These are phyloP conservation scores for Clonostachys rosea DNA, from an alignment of 2,329 filamentous ascomycete species.

Conservation along the genomic window DNA sequence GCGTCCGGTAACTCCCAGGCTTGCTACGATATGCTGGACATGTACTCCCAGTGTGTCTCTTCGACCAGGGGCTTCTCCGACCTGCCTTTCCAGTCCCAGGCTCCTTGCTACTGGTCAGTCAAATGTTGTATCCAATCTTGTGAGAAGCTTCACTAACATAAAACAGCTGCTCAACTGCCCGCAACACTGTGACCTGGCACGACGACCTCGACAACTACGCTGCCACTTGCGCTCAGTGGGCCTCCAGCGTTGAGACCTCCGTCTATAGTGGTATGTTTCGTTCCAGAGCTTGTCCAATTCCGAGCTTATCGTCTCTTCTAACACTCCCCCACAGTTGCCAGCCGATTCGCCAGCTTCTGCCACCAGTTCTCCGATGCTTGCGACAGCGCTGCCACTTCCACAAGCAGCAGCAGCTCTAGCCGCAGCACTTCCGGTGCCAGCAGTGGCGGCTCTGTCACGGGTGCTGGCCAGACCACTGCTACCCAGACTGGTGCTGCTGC, in stretches of 20 bases:
- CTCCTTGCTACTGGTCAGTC: conserved; percentile 24
- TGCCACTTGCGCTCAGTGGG: conserved; percentile 20
- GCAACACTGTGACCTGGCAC: conserved; percentile 15
- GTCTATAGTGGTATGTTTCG: conserved; percentile 4
- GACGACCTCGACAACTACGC: conserved; percentile 20
- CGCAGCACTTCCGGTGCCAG: conserved; percentile 5
- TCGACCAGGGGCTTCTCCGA: conserved; percentile 14
- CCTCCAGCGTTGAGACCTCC: conserved; percentile 14
- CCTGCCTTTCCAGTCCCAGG: conserved; percentile 16
- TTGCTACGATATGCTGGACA: conserved; percentile 16
- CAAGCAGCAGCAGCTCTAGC: conserved; percentile 2
- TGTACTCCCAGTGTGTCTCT: conserved; percentile 16
- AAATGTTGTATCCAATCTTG: not conserved
- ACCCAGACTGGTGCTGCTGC: not conserved
- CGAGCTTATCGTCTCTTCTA: not conserved
- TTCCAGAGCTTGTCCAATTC: no score
- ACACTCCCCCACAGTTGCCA: conserved; percentile 13
- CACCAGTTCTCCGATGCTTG: conserved; percentile 20
- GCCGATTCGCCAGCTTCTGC: conserved; percentile 19
- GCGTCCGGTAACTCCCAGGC: conserved; percentile 12
- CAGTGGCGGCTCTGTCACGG: conserved; percentile 9
- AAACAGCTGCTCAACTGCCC: conserved; percentile 12
- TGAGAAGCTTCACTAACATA: conserved; percentile 5
- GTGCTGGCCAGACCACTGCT: not conserved
- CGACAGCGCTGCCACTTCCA: conserved; percentile 11